Percentiles rank a stretch among this genome's conserved stretches.
Conservation (phyloP, 345 rosid species). For the Populus pruinosa region DNA sequence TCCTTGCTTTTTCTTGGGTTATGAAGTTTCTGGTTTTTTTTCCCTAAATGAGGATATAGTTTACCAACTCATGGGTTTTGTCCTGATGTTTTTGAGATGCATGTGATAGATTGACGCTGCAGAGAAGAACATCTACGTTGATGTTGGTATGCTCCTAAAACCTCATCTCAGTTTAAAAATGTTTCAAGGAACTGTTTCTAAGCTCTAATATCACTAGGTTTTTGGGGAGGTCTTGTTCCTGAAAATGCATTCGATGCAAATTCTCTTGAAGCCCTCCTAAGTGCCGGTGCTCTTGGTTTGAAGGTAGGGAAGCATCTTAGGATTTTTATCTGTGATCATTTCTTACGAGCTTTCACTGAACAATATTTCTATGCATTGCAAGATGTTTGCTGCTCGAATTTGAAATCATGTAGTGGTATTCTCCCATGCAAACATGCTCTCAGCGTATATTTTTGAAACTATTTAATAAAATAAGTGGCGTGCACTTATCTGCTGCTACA, state of each 20-base stretch:
- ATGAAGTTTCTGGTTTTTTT: not conserved
- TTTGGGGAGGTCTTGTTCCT: conserved; percentile 98
- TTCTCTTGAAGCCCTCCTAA: conserved; percentile 65
- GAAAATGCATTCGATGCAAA: conserved; percentile 77
- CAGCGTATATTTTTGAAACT: not conserved
- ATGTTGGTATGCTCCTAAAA: conserved; percentile 66
- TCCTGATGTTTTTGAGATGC: conserved; percentile 15
- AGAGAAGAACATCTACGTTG: conserved; percentile 61
- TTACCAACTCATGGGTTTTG: conserved; percentile 7
- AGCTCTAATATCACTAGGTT: conserved; percentile 46
- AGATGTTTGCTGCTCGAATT: not conserved
- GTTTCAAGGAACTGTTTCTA: not conserved
- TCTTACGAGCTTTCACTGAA: not conserved
- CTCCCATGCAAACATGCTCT: not conserved
- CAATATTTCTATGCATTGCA: not conserved
- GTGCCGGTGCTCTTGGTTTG: conserved; percentile 88
- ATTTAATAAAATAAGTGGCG: not conserved
- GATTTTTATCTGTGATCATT: not conserved
- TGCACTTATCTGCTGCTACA: not conserved
- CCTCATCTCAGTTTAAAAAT: conserved; percentile 11
- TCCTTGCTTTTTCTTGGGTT: not conserved
- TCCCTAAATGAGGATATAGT: not conserved
- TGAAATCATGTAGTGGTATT: not conserved
- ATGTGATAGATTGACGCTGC: conserved; percentile 67
- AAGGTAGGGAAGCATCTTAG: conserved; percentile 47